Base-by-base conservation (phyloP, 352 stramenopile species). In the Pythium aquatile region DNA sequence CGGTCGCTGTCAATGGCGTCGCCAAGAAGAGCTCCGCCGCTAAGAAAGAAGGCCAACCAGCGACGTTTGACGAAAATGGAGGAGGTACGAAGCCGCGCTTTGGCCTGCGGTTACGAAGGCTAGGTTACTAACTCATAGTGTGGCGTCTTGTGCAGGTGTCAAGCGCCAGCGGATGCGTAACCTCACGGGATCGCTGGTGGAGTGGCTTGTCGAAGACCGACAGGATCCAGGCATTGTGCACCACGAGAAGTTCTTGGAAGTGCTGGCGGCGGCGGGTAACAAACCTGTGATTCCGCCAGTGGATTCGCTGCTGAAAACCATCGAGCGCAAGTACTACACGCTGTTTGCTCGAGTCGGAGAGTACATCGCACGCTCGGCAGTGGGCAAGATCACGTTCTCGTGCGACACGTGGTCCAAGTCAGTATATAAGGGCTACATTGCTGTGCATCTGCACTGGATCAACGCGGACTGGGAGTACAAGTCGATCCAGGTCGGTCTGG, bases 381-480 rank as follows among this genome's bases (percentile, higher is more conserved):
- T 86, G 20, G 81, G 83, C 1, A 81, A 81, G 29, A 79, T 92
- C 63, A 86, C 81, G 26, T 92, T 92, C 57, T 89, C 83, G 48
- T 92, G 83, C 57, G 83, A 92, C 63, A 92, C 83, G 55, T 92
- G 83, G 83, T 92, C 83, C 1, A 73, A 73, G 16, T 74, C 72
- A 35, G 81, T 89, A 37, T 78, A 79, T 68, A 92, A 92, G 73
- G 83, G 81, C 3, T 90, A 83, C 57, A 81, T 92, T 68, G 79
- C 76, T 14, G 83, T 92, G 66, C 72, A 92, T 64, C 58, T 92
- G 66, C 79, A 92, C 65, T 92, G 83, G 83, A 87, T 92, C 73
- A 92, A 92, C 68, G 81, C 83, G 7, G 83, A 92, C n/a, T 92
- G 83, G 83, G 83, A 92, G 65, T 88, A 83, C 77, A 92, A 92